Percentiles rank a stretch among this genome's conserved stretches.
Evolutionary conservation across 768 basidiomycete genomes (phyloP).

Genomic region (Leucogyrophana mollusca): DNA sequence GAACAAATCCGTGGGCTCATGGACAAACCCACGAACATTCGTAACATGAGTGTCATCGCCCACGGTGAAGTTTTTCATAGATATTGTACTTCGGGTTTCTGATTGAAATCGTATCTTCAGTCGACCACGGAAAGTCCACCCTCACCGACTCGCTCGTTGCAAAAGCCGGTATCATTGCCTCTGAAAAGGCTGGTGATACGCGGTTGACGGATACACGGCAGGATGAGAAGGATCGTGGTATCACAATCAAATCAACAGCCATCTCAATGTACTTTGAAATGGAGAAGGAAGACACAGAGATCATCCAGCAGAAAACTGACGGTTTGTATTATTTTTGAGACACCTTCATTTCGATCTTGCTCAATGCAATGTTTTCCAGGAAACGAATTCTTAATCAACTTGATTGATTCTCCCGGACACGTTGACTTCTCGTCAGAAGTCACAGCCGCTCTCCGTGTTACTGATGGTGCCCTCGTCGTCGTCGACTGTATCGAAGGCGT

Average conservation of each 20-base stretch:
- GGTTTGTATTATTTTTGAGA: conserved; percentile 46
- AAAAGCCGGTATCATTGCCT: conserved; percentile 98
- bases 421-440: conserved; percentile 99
- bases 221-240: conserved; percentile 99
- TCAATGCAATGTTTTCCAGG: conserved; percentile 40
- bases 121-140: conserved; percentile 99
- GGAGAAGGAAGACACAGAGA: conserved; percentile 78
- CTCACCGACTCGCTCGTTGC: conserved; percentile 98
- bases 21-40: conserved; percentile 89
- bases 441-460: conserved; percentile 98
- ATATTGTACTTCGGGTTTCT: conserved; percentile 14
- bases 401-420: conserved; percentile 99
- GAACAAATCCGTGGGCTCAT: conserved; percentile 87
- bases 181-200: conserved; percentile 91
- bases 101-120: conserved; percentile 38
- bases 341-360: conserved; percentile 5
- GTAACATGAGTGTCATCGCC: conserved; percentile 94
- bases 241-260: conserved; percentile 99
- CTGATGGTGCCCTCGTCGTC: conserved; percentile 98
- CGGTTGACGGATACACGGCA: conserved; percentile 97
- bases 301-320: conserved; percentile 92
- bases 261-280: conserved; percentile 99
- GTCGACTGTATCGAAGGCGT: conserved; percentile 99
- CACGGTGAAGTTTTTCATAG: conserved; percentile 59
- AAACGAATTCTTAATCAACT: conserved; percentile 97